phyloP scores from a whole-genome alignment of 2,329 filamentous ascomycete species.

The Fusarium paranaense region DNA sequence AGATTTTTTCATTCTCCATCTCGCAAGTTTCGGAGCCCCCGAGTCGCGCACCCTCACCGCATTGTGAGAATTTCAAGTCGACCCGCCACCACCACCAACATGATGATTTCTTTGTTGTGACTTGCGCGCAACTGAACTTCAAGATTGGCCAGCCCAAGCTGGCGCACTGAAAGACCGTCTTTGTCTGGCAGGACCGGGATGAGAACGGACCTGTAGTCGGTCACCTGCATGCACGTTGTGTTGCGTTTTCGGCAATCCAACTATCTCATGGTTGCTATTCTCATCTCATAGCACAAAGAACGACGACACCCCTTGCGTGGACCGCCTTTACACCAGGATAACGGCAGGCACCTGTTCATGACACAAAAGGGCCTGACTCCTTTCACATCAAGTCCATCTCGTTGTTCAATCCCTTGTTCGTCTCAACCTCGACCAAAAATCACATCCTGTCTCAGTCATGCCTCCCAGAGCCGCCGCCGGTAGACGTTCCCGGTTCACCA shows the following conservation, averaged over 20 bases:
- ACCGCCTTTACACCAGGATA: constrained; percentile 8
- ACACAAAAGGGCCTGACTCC: constrained; percentile 24
- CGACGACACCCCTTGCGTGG: constrained; percentile 1
- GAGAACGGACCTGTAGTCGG: constrained; percentile 11
- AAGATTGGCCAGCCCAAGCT: constrained; percentile 34
- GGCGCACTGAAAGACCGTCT: constrained; percentile 13
- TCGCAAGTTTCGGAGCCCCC: background rate
- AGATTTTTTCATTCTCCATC: background rate
- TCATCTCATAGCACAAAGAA: constrained; percentile 33
- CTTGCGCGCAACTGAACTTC: constrained; percentile 22
- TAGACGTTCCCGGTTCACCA: constrained; percentile 35
- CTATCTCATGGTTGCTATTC: constrained; percentile 35
- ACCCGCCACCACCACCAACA: constrained; percentile 37
- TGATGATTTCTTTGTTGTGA: constrained; percentile 44
- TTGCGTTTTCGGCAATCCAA: constrained; percentile 7
- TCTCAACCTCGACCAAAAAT: background rate
- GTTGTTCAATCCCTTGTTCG: constrained; percentile 6
- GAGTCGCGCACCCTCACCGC: background rate
- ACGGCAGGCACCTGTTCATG: constrained; percentile 27
- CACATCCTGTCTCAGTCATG: constrained; percentile 28
- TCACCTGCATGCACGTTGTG: constrained; percentile 7
- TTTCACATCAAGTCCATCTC: constrained; percentile 15
- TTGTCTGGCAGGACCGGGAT: constrained; percentile 15
- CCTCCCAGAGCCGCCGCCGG: constrained; percentile 34
- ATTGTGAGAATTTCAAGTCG: constrained; percentile 9